Evolutionary conservation across 345 rosid species (phyloP).

Genomic region (Laguncularia racemosa): DNA sequence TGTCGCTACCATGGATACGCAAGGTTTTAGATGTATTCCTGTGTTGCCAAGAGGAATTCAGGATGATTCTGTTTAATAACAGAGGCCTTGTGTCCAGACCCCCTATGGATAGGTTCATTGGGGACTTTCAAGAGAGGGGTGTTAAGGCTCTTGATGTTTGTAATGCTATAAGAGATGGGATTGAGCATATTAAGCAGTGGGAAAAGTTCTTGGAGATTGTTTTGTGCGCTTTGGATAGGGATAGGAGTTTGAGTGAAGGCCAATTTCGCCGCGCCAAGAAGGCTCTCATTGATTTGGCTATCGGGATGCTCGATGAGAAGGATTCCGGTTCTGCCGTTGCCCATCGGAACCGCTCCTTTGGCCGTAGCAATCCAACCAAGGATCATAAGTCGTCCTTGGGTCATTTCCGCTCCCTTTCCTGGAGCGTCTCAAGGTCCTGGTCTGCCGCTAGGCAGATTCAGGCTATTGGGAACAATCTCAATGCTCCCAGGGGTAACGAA

Average conservation of each 20-base stretch:
- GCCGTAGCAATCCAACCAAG: conserved; percentile 35
- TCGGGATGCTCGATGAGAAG: conserved; percentile 84
- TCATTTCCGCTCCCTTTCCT: conserved; percentile 82
- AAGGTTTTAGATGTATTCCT: conserved; percentile 50
- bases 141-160: conserved; percentile 43
- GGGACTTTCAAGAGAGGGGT: conserved; percentile 29
- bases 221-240: conserved; percentile 38
- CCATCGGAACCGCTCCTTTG: conserved; percentile 80
- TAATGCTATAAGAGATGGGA: conserved; percentile 43
- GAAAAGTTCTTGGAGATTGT: conserved; percentile 35
- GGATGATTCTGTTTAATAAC: conserved; percentile 38
- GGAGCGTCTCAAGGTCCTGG: conserved; percentile 99
- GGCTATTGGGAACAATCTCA: conserved; percentile 59
- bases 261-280: conserved; percentile 88
- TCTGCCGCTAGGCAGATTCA: conserved; percentile 89
- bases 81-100: conserved; percentile 20
- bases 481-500: conserved; percentile 50
- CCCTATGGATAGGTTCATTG: conserved; percentile 34
- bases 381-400: conserved; percentile 31
- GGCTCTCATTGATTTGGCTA: conserved; percentile 69
- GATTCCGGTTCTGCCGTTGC: conserved; percentile 41
- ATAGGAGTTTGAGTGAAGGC: conserved; percentile 58
- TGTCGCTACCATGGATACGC: conserved; percentile 55
- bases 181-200: conserved; percentile 41
- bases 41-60: conserved; percentile 59